Conservation (phyloP, 208 protist species). For the Porcisia hertigi region DNA sequence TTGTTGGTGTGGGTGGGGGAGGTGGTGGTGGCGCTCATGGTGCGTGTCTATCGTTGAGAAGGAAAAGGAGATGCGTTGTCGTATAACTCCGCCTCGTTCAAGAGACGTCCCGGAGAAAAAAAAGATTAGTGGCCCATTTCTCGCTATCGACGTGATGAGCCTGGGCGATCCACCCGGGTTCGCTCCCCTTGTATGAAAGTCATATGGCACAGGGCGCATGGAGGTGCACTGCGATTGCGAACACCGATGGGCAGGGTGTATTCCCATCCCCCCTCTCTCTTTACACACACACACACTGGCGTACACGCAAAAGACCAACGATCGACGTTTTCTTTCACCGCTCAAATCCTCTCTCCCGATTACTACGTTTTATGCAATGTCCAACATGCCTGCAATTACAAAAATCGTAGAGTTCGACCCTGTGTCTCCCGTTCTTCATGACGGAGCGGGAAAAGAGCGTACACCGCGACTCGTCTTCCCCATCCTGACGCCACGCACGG, state of each 20-base stretch:
- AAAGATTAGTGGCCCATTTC: not conserved
- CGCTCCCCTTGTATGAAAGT: not conserved
- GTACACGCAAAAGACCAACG: not conserved
- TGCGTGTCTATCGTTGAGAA: not conserved
- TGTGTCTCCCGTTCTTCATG: constrained; percentile 12
- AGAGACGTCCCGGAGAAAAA: not conserved
- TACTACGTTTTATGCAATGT: not conserved
- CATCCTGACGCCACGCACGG: not conserved
- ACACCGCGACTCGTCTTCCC: not conserved
- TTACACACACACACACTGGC: not conserved
- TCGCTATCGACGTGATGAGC: not conserved
- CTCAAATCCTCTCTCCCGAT: not conserved
- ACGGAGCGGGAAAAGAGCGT: not conserved
- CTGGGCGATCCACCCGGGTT: not conserved
- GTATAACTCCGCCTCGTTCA: not conserved
- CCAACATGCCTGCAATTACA: not conserved
- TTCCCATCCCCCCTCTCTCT: not conserved
- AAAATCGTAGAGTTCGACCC: not conserved
- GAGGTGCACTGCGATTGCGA: not conserved
- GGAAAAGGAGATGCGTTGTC: not conserved
- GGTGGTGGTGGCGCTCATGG: not conserved
- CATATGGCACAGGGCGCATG: not conserved
- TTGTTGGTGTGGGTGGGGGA: too few species aligned
- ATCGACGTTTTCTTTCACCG: not conserved
- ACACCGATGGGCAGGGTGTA: constrained; percentile 1